Evolutionary conservation across 768 basidiomycete genomes (phyloP).

Genomic region (Amyloporia xantha): DNA sequence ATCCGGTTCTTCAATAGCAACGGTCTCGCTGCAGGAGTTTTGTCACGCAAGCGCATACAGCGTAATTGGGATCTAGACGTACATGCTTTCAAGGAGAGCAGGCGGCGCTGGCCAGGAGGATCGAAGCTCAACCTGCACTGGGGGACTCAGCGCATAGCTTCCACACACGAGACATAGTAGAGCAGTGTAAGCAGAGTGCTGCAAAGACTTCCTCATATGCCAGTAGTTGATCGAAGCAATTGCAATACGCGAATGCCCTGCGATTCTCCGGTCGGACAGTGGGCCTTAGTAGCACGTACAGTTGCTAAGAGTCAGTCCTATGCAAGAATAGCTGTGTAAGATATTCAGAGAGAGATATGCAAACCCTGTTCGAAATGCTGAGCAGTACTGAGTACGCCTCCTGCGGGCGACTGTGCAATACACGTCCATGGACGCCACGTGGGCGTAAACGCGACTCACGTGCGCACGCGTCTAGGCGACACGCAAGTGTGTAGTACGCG

Average conservation of each 20-base stretch:
- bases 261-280: not conserved
- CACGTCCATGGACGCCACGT: not conserved
- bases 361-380: not conserved
- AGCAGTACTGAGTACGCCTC: not conserved
- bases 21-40: constrained; percentile 60
- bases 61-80: constrained; percentile 9
- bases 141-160: constrained; percentile 17
- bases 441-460: not conserved
- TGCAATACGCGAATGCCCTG: not conserved
- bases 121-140: constrained; percentile 30
- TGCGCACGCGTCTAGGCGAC: no score
- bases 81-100: constrained; percentile 28
- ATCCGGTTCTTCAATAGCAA: constrained; percentile 63
- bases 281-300: no score
- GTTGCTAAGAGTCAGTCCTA: not conserved
- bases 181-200: not conserved
- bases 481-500: no score
- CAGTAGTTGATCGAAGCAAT: not conserved
- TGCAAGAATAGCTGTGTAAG: not conserved
- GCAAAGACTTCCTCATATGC: not conserved
- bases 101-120: constrained; percentile 31
- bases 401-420: not conserved
- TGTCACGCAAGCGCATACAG: constrained; percentile 1
- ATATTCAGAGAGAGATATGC: not conserved
- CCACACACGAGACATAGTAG: not conserved